Evolutionary conservation across 345 rosid species (phyloP), one percentile per base, ranked within the genome.

Genomic region (Odontarrhena argentea): DNA sequence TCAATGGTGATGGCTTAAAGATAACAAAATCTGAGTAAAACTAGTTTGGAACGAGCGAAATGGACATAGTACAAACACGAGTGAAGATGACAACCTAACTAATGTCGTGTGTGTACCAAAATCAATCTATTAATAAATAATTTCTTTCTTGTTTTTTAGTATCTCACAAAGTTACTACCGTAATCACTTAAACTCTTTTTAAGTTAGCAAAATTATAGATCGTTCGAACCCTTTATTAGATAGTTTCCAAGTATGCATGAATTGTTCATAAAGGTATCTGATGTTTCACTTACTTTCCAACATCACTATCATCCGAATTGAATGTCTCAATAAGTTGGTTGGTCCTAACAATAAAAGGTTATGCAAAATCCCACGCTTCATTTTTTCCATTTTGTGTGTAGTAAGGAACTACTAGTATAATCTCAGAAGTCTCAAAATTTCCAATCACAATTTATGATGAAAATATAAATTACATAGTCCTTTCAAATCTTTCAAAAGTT

Each of bases 331-430:
- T 35, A 57, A 10, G 54, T 72, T 42, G 47, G 66, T 56, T 41
- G 54, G 54, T 72, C 13, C 35, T 50, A 65, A 65, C 71, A 42
- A 57, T 49, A 15, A 72, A 40, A 30, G 43, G 38, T 63, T 37
- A 14, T 63, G 8, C 8, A 63, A n/a, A 71, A 22, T 52, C 58
- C 8, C 75, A 63, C 75, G 64, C 52, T 71, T 71, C 65, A 40
- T 65, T 60, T 51, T 65, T 51, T 65, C 54, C 55, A 72, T 38
- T 65, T 65, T 72, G 25, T 41, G 25, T 24, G 34, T 13, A 7
- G 47, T 28, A 56, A 24, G 37, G 46, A 28, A 14, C 59, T 40
- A 13, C 59, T 40, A 13, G 35, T 13, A 44, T 7, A 22, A 34
- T 5, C 28, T 3, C 14, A 44, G 11, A 30, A 53, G 8, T 55